Evolutionary conservation across 225 moss, liverwort and hornwort species (phyloP), one percentile per base, ranked within the genome.

Genomic region (Physcomitrium patens): DNA sequence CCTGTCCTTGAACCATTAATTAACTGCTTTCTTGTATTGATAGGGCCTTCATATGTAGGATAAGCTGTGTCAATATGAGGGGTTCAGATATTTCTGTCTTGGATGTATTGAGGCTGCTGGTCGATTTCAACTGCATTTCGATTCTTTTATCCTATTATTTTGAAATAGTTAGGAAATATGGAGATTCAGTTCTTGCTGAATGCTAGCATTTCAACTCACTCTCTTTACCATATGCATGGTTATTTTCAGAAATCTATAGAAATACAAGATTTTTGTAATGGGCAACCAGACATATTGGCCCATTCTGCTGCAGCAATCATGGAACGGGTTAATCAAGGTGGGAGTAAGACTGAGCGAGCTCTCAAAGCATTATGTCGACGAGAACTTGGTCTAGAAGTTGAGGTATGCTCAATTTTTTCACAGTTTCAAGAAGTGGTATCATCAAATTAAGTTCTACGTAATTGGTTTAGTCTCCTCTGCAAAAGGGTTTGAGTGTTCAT

Each of bases 321-420:
- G 58, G 84, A 87, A 71, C 87, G 89, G 65, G 85, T 90, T 51
- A 90, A 85, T 72, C 73, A 76, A 63, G 89, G 84, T 56, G 89
- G 89, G 54, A 86, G 68, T 56, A 90, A 81, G 71, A 87, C 82
- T 68, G 86, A 90, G 65, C 75, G 87, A 80, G 89, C 89, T 37
- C 87, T 90, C 7, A 90, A 90, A 82, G 75, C 89, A 20, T 51
- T 90, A 45, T 87, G 87, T 67, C 82, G 81, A 82, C 80, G 89
- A 78, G 89, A 90, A 52, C 87, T 80, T 64, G 78, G 80, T 69
- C 52, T 90, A 70, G 85, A 90, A 79, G 80, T 90, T 60, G 89
- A 90, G 82, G 89, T 85, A 70, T 46, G 51, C 57, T 61, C 60
- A 52, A 48, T 10, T 53, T 65, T 53, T 70, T 31, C 22, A 18